Base-by-base conservation (phyloP, 2,329 filamentous ascomycete genomes). In the Penicillium sp. region DNA sequence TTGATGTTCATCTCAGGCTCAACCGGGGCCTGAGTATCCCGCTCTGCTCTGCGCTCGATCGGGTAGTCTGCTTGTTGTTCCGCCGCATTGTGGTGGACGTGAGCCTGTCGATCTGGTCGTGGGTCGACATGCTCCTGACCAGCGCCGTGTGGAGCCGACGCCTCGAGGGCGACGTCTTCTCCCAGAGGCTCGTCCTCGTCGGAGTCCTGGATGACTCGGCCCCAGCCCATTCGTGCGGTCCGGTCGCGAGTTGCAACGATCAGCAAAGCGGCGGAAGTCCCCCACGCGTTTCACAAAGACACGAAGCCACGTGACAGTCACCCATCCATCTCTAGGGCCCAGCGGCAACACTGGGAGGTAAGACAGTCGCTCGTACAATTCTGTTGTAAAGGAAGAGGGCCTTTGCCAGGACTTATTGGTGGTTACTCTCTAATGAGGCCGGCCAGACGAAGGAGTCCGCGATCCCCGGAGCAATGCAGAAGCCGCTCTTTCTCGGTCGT, bases 121-220 rank as follows among this genome's bases (percentile, higher is more conserved):
- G 49, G 42, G 34, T 37, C 42, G n/a, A 58, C 53, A 7, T 54
- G 54, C 9, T 47, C 42, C 32, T 59, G 58, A 9, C 52, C 49
- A 28, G 47, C 60, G 27, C 55, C 59, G 43, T 49, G 44, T 18
- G 56, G 57, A 12, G 52, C 53, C 18, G 55, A 45, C 24, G 55
- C 33, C 5, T 62, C 32, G 9, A 35, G 4, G 28, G 12, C 61
- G 29, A 58, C 60, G 45, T 59, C 62, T 34, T 59, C 62, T 33
- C 56, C 57, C n/a, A 67, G 51, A 45, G 64, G 59, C 41, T 69
- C 67, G 9, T 70, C 69, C 35, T 73, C 70, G 27, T 74, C 71
- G 1, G 71, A 74, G 50, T 73, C 71, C 44, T 70, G 69, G n/a
- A 74, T 71, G 12, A 73, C 60, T 41, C 65, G 65, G 40, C 61